Percentiles rank a stretch among this genome's conserved stretches.
Conservation (phyloP, 345 rosid species). For the Hibiscus tridactylites region DNA sequence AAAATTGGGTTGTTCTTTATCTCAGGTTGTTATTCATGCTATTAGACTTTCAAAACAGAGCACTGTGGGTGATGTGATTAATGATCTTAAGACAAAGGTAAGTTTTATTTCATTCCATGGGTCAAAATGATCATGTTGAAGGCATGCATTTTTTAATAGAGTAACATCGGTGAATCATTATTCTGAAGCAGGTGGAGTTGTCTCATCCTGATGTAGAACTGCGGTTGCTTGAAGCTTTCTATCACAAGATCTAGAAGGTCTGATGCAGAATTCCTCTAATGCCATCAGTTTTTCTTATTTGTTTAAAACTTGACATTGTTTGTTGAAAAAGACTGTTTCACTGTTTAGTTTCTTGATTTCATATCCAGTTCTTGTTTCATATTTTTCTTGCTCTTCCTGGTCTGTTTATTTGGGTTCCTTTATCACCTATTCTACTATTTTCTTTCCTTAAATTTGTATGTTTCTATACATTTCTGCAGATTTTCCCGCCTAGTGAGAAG, state of each 20-base stretch:
- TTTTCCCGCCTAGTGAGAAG: slow-evolving; percentile 72
- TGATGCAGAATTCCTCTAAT: not conserved
- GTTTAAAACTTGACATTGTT: not conserved
- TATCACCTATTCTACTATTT: not conserved
- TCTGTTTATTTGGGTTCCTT: not conserved
- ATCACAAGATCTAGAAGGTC: slow-evolving; percentile 95
- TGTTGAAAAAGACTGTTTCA: not conserved
- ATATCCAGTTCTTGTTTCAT: not conserved
- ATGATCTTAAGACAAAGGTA: slow-evolving; percentile 85
- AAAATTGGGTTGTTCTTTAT: slow-evolving; percentile 14
- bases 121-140: slow-evolving; percentile 1
- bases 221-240: slow-evolving; percentile 82
- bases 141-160: not conserved
- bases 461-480: slow-evolving; percentile 36
- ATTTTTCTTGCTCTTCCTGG: not conserved
- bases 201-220: slow-evolving; percentile 85
- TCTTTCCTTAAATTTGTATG: not conserved
- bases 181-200: slow-evolving; percentile 69
- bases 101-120: slow-evolving; percentile 8
- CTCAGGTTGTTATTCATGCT: slow-evolving; percentile 76
- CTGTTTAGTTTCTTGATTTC: not conserved
- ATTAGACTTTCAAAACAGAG: slow-evolving; percentile 90
- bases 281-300: not conserved
- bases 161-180: not conserved
- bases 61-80: slow-evolving; percentile 84